Evolutionary conservation across 2,329 filamentous ascomycete species (phyloP).

Genomic region (Colletotrichum tamarilloi): DNA sequence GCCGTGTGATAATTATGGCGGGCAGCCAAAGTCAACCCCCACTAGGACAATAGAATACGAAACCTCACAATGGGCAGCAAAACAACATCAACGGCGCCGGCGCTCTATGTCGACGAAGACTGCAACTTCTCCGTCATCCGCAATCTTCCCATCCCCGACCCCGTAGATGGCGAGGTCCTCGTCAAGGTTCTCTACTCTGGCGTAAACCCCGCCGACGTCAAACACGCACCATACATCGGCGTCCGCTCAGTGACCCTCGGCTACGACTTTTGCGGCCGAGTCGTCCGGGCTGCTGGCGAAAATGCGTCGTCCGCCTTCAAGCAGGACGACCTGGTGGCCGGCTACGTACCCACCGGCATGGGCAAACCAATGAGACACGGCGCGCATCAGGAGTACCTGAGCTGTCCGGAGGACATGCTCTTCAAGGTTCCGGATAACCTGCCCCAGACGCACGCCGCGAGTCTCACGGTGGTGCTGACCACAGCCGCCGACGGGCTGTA

Average conservation of each 20-base stretch:
- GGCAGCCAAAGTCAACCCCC: neutral
- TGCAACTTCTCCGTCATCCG: slow-evolving; percentile 14
- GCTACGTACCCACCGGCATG: slow-evolving; percentile 8
- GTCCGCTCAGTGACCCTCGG: slow-evolving; percentile 7
- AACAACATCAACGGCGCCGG: neutral
- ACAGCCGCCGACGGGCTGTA: slow-evolving; percentile 40
- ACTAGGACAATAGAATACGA: no score
- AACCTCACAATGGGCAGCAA: neutral
- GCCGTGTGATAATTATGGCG: no score
- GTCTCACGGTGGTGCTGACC: slow-evolving; percentile 25
- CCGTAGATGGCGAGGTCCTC: neutral
- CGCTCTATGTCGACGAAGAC: slow-evolving; percentile 22
- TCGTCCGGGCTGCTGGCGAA: neutral
- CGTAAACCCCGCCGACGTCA: slow-evolving; percentile 30
- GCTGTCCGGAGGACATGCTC: slow-evolving; percentile 8
- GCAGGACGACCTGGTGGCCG: slow-evolving; percentile 17
- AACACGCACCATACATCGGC: slow-evolving; percentile 9
- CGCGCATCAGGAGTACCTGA: slow-evolving; percentile 22
- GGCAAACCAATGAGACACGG: slow-evolving; percentile 17
- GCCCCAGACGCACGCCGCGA: slow-evolving; percentile 29
- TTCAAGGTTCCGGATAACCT: slow-evolving; percentile 29
- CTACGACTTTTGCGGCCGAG: slow-evolving; percentile 29
- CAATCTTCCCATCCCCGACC: slow-evolving; percentile 4
- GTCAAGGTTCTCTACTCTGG: slow-evolving; percentile 16
- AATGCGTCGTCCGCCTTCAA: neutral